Evolutionary conservation across 768 basidiomycete species (phyloP), one percentile per base, ranked within the genome.

Genomic region (Collybia sp.): DNA sequence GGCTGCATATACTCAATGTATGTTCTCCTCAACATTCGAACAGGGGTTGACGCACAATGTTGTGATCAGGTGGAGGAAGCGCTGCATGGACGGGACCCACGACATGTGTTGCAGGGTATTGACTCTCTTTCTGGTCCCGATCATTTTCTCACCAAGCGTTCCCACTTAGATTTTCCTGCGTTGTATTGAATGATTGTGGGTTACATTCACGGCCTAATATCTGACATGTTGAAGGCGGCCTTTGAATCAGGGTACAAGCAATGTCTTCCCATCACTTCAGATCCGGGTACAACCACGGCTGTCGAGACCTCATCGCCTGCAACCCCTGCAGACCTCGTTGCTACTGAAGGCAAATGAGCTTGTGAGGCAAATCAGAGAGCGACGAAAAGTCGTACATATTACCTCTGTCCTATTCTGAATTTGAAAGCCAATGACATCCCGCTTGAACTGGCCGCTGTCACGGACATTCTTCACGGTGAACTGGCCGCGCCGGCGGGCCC

Each of bases 61-160:
- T 8, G 8, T 3, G 8, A 25, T 25, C 25, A 25, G 25, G 25
- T 32, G 58, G 53, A 13, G 58, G 56, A 12, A 64, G 62, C 61
- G 12, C 74, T 70, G 69, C 63, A 68, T 4, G 73, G 75, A 40
- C 19, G 62, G n/a, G 72, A 70, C 4, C n/a, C n/a, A n/a, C n/a
- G n/a, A 63, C 65, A 9, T 76, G 76, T 37, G 66, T 64, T 36
- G 45, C 68, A 19, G 68, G 71, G 68, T 73, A 53, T 43, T 53
- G n/a, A 43, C 30, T 9, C 39, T 25, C 25, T 8, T 25, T 25
- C 25, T 19, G 12, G 11, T 42, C 43, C 12, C 18, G 20, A 36
- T 43, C 2, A 19, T 41, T 11, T n/a, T n/a, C 36, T 45, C 30
- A 20, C 12, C 32, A 6, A 5, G 15, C 30, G 18, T 20, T n/a